phyloP scores from a whole-genome alignment of 1,284 basidiomycete species.

The Kalmanozyma brasiliensis region DNA sequence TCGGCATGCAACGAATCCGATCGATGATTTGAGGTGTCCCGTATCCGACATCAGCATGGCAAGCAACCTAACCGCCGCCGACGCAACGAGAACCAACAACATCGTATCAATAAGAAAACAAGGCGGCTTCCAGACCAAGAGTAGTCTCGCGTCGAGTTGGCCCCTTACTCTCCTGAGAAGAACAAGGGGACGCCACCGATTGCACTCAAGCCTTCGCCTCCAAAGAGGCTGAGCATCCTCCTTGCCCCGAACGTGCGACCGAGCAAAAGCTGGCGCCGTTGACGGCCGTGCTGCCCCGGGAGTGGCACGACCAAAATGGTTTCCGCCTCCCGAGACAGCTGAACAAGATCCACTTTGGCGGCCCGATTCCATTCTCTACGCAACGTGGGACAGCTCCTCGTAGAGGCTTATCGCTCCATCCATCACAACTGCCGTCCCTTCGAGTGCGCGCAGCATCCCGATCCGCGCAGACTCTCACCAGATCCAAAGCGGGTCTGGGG shows the following conservation, averaged over 20 bases:
- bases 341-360: conserved; percentile 49
- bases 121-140: conserved; percentile 58
- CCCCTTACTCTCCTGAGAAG: conserved; percentile 15
- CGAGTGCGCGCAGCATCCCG: conserved; percentile 8
- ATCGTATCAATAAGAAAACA: background rate
- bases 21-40: conserved; percentile 12
- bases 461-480: conserved; percentile 14
- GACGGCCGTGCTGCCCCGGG: conserved; percentile 16
- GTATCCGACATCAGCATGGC: background rate
- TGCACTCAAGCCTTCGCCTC: conserved; percentile 64
- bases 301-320: too few species aligned
- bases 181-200: conserved; percentile 63
- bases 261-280: conserved; percentile 42
- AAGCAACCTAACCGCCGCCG: background rate
- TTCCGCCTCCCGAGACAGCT: too few species aligned
- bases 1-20: conserved; percentile 13
- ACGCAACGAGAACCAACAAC: conserved; percentile 4
- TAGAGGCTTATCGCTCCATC: conserved; percentile 8
- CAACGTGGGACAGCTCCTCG: conserved; percentile 20
- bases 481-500: conserved; percentile 11
- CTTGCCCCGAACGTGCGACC: conserved; percentile 45
- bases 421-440: conserved; percentile 4
- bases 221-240: conserved; percentile 47
- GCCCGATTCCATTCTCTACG: conserved; percentile 55
- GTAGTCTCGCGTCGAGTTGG: conserved; percentile 67